Percentiles rank a stretch among this genome's conserved stretches.
These are phyloP conservation scores for Plasmodium vinckei DNA, from an alignment of 169 alveolate genomes.

Conservation along the genomic window DNA sequence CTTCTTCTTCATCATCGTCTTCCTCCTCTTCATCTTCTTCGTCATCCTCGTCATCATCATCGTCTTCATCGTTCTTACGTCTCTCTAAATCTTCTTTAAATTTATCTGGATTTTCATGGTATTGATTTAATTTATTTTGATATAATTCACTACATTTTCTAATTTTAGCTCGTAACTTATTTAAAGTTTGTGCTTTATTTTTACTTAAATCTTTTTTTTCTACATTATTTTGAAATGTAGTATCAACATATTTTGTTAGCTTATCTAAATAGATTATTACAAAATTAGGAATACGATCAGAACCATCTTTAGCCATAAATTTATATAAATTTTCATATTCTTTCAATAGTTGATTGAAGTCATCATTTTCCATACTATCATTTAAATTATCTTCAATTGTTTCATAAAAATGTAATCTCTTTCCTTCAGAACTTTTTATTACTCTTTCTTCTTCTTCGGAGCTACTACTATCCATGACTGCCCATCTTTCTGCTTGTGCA, in stretches of 20 bases:
- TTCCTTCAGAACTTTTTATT: conserved; percentile 88
- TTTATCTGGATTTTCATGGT: conserved; percentile 85
- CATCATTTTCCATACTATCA: conserved; percentile 84
- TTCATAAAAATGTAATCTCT: conserved; percentile 85
- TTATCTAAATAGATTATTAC: conserved; percentile 82
- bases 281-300: conserved; percentile 81
- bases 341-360: conserved; percentile 83
- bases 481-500: conserved; percentile 81
- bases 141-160: conserved; percentile 88
- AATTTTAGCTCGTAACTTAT: conserved; percentile 87
- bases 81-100: conserved; percentile 79
- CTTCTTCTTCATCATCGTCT: conserved; percentile 25
- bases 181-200: conserved; percentile 87
- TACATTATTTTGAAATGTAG: conserved; percentile 79
- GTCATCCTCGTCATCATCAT: conserved; percentile 66
- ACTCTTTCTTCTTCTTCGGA: conserved; percentile 89
- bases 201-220: conserved; percentile 87
- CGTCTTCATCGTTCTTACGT: conserved; percentile 80
- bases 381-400: conserved; percentile 80
- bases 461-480: conserved; percentile 85
- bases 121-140: conserved; percentile 82
- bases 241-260: conserved; percentile 68
- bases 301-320: conserved; percentile 84
- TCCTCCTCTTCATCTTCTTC: conserved; percentile 11
- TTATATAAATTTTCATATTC: conserved; percentile 87